A percentile compares a stretch with the other conserved stretches of the same genome.
phyloP scores from a whole-genome alignment of 768 basidiomycete genomes.

The Lactifluus volemus region DNA sequence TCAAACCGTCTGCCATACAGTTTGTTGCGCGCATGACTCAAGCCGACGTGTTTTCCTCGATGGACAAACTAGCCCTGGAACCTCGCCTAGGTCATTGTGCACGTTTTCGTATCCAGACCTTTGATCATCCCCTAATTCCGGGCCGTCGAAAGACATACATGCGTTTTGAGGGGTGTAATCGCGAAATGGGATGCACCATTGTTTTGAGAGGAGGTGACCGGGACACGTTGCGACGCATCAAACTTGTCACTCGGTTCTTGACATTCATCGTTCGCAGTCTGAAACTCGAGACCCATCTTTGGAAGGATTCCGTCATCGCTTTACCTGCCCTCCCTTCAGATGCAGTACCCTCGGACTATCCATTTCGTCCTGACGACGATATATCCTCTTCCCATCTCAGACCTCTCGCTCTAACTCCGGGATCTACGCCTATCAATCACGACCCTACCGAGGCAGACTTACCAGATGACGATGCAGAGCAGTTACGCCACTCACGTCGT shows the following conservation, averaged over 20 bases:
- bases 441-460: conserved; percentile 27
- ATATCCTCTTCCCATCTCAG: background rate
- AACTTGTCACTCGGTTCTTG: conserved; percentile 88
- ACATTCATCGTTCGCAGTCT: conserved; percentile 88
- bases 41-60: conserved; percentile 89
- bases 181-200: conserved; percentile 92
- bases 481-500: conserved; percentile 57
- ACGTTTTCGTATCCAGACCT: conserved; percentile 83
- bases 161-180: conserved; percentile 94
- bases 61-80: conserved; percentile 87
- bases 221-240: conserved; percentile 73
- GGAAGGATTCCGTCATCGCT: conserved; percentile 82
- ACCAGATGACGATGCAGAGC: conserved; percentile 65
- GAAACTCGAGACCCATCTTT: conserved; percentile 89
- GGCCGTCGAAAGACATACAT: conserved; percentile 92
- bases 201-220: conserved; percentile 82
- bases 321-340: conserved; percentile 56
- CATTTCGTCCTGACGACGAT: background rate
- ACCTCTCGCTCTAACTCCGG: background rate
- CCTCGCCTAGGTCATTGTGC: conserved; percentile 85
- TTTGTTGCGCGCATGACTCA: conserved; percentile 92
- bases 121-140: conserved; percentile 91
- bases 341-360: conserved; percentile 45
- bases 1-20: conserved; percentile 81
- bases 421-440: background rate